phyloP scores from a whole-genome alignment of 495 filamentous ascomycete species.

The Aspergillus nanangensis region DNA sequence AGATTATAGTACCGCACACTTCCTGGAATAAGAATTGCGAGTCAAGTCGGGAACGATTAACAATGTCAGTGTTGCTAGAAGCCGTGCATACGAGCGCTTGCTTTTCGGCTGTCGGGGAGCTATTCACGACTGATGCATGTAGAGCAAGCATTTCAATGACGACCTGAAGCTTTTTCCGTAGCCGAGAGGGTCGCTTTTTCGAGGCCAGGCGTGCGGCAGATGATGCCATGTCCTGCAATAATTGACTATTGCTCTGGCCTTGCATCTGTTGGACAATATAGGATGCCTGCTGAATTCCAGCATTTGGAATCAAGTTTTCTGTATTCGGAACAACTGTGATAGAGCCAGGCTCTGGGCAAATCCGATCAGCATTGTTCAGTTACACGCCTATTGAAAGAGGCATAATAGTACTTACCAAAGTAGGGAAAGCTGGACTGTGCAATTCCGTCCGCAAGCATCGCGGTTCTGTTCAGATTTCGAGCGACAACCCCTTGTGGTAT shows the following conservation, averaged over 20 bases:
- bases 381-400: too few relatives aligned
- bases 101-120: neutral
- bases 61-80: neutral
- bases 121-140: conserved; percentile 1
- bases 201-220: neutral
- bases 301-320: neutral
- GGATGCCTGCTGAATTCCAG: neutral
- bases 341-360: too few relatives aligned
- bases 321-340: too few relatives aligned
- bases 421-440: too few relatives aligned
- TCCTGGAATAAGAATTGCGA: neutral
- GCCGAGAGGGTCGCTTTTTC: neutral
- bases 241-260: neutral
- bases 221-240: neutral
- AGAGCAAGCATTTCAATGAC: neutral
- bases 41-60: neutral
- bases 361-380: too few relatives aligned
- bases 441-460: too few relatives aligned
- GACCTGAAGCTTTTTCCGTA: neutral
- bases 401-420: too few relatives aligned
- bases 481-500: too few relatives aligned
- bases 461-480: too few relatives aligned
- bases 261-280: too few relatives aligned
- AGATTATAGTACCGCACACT: neutral
- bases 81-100: neutral